Percentiles rank a stretch among this genome's conserved stretches.
Evolutionary conservation across 2,329 filamentous ascomycete species (phyloP).

Genomic region (Sclerotinia trifoliorum): DNA sequence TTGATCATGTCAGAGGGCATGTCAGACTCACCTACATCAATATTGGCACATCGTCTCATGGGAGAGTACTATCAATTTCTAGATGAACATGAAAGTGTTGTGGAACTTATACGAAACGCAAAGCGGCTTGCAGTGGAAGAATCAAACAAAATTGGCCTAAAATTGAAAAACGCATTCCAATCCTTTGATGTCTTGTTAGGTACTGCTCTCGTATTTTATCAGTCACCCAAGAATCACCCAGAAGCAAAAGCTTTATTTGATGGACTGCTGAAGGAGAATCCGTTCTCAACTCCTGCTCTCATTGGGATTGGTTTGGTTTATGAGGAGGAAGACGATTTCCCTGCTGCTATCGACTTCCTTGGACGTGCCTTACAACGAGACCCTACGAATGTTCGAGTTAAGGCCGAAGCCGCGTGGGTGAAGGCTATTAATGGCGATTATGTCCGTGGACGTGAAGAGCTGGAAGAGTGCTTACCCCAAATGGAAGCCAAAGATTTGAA

Average conservation of each 20-base stretch:
- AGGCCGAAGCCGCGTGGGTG: constrained; percentile 88
- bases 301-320: constrained; percentile 89
- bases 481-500: constrained; percentile 61
- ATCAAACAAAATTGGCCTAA: constrained; percentile 64
- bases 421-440: constrained; percentile 80
- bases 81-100: constrained; percentile 80
- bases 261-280: constrained; percentile 71
- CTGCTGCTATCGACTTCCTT: constrained; percentile 77
- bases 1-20: constrained; percentile 78
- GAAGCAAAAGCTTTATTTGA: constrained; percentile 89
- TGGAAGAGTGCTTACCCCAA: constrained; percentile 67
- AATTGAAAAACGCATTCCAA: constrained; percentile 68
- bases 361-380: constrained; percentile 73
- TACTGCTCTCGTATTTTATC: constrained; percentile 86
- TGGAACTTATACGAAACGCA: constrained; percentile 76
- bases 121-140: constrained; percentile 60
- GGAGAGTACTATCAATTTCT: constrained; percentile 79
- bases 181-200: constrained; percentile 74
- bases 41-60: constrained; percentile 80
- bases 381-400: constrained; percentile 71
- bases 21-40: constrained; percentile 61
- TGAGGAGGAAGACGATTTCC: constrained; percentile 88
- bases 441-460: constrained; percentile 61
- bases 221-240: constrained; percentile 82
- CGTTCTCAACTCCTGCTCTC: constrained; percentile 74